Evolutionary conservation across 2,329 filamentous ascomycete genomes (phyloP), one percentile per base, ranked within the genome.

Genomic region (Sordariomycetes sp.): DNA sequence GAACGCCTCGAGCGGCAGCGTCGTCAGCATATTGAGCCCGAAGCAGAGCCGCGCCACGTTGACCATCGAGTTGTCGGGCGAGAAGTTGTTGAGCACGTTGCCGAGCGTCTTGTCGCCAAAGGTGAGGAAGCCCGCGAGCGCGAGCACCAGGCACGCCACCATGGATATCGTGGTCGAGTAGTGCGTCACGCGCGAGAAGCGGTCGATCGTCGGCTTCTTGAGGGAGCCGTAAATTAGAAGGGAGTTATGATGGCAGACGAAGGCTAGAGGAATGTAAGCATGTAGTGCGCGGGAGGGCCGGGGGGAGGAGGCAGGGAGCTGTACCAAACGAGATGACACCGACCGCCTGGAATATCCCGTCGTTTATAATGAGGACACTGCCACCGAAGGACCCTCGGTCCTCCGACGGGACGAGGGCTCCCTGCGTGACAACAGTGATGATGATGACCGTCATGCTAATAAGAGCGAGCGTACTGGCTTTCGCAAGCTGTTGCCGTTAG

Each of bases 21-120:
- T 97, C 16, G 94, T 97, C 66, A 99, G 84, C 94, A 99, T 99
- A 78, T 99, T 99, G 64, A 99, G 81, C 1, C 94, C 94, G 69
- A 99, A 97, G 74, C 90, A 97, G 55, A 99, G 80, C 57, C 94
- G 87, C 24, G 94, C 94, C 60, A 99, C 80, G 72, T 97, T 97
- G 68, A 97, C 91, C 83, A 97, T 87, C 65, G 87, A 79, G 72
- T 96, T 97, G 72, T 95, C 85, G 22, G 85, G 79, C 1, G 92
- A 89, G 68, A 99, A 97, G 75, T 99, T 99, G 78, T 99, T 99
- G 66, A 99, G 85, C 57, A 99, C 90, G 70, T 99, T 99, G 68
- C 94, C 94, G 64, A 91, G 79, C 3, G 94, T 99, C 66, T 86
- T 84, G 72, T 93, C 89, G 62, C 94, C 93, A 68, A 99, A 99